Conservation (phyloP, 306 rosid species). For the Inga leiocalycina region DNA sequence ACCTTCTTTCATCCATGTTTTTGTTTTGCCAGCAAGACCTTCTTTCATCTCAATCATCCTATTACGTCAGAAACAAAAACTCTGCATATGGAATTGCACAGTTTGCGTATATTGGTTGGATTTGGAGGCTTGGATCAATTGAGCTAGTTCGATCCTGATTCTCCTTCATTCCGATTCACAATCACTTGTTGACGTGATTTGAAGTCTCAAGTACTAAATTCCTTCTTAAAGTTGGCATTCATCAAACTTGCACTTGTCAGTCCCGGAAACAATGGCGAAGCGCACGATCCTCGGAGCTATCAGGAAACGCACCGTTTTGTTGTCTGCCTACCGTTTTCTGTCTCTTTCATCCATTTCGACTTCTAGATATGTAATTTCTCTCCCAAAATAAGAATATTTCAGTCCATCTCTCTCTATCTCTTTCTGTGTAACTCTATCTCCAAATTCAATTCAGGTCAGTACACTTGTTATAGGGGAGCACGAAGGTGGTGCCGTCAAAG, state of each 20-base stretch:
- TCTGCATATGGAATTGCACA: background rate
- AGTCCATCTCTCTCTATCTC: constrained; percentile 9
- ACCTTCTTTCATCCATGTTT: background rate
- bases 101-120: background rate
- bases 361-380: constrained; percentile 54
- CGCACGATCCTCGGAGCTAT: constrained; percentile 51
- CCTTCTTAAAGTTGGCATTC: background rate
- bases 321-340: constrained; percentile 32
- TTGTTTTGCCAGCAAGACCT: too few relatives aligned
- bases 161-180: background rate
- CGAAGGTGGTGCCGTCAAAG: constrained; percentile 69
- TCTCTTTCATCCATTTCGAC: constrained; percentile 35
- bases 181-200: background rate
- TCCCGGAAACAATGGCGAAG: constrained; percentile 56
- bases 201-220: background rate
- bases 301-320: constrained; percentile 45
- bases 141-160: background rate
- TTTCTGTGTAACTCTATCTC: background rate
- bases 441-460: constrained; percentile 56
- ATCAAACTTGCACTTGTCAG: background rate
- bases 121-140: background rate
- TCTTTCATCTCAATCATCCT: background rate
- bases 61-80: background rate
- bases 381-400: background rate
- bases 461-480: constrained; percentile 87